These are phyloP conservation scores for Neopestalotiopsis sp. DNA, from an alignment of 2,329 filamentous ascomycete species.

Conservation along the genomic window DNA sequence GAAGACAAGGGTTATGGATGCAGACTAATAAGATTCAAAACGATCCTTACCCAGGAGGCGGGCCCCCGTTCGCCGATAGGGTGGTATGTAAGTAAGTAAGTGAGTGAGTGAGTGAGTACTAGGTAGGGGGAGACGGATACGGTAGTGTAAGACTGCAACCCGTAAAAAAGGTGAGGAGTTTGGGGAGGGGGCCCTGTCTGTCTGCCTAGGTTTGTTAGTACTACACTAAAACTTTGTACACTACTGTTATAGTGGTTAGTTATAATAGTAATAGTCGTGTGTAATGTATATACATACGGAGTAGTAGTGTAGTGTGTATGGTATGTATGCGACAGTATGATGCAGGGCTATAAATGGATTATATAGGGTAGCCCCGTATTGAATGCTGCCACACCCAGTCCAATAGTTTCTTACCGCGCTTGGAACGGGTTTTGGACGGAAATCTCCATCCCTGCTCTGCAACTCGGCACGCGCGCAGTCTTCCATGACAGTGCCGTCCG, in stretches of 20 bases:
- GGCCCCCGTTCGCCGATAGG: constrained; percentile 12
- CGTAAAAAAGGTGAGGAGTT: neutral
- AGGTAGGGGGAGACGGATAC: neutral
- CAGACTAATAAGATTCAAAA: constrained; percentile 19
- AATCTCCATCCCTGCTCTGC: constrained; percentile 9
- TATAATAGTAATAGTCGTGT: neutral
- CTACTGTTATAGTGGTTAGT: neutral
- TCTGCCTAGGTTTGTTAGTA: neutral
- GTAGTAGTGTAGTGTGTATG: constrained; percentile 25
- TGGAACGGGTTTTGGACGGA: constrained; percentile 11
- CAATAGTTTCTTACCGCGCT: constrained; percentile 22
- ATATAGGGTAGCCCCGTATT: constrained; percentile 29
- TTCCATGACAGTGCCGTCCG: constrained; percentile 21
- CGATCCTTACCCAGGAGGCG: neutral
- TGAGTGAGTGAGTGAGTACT: too few relatives aligned
- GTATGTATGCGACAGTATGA: constrained; percentile 25
- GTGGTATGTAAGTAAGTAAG: neutral
- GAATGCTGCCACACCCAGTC: constrained; percentile 27
- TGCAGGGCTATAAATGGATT: constrained; percentile 30
- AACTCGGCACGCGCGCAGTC: constrained; percentile 26
- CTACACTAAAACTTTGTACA: too few relatives aligned
- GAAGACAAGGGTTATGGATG: constrained; percentile 15
- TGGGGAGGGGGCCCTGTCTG: too few relatives aligned
- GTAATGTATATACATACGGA: too few relatives aligned
- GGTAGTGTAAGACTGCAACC: too few relatives aligned